Percentiles rank a stretch among this genome's conserved stretches.
phyloP scores from a whole-genome alignment of 2,329 filamentous ascomycete genomes.

The Epichloe hybrida region DNA sequence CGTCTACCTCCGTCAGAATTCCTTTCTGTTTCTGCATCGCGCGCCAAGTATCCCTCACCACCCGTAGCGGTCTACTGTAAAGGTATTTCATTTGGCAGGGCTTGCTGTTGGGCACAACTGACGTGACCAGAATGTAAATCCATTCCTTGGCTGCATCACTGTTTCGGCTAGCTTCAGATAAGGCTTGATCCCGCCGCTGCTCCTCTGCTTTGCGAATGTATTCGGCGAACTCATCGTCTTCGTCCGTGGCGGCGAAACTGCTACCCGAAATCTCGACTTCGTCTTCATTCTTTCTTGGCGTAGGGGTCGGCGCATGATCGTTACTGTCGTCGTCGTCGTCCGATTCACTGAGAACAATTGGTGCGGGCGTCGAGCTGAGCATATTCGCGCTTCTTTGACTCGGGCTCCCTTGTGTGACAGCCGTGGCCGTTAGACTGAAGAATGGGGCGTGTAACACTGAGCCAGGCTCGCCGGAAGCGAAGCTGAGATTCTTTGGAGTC shows the following conservation, averaged over 20 bases:
- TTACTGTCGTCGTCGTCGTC: slow-evolving; percentile 14
- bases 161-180: slow-evolving; percentile 7
- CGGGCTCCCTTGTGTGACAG: not conserved
- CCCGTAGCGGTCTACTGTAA: slow-evolving; percentile 51
- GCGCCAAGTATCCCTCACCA: slow-evolving; percentile 59
- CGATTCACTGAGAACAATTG: slow-evolving; percentile 20
- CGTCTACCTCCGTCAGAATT: slow-evolving; percentile 21
- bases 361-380: not conserved
- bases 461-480: slow-evolving; percentile 5
- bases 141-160: slow-evolving; percentile 11
- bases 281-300: slow-evolving; percentile 8
- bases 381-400: not conserved
- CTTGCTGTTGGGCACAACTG: slow-evolving; percentile 46
- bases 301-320: not conserved
- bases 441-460: slow-evolving; percentile 6
- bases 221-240: slow-evolving; percentile 30
- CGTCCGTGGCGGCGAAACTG: slow-evolving; percentile 12
- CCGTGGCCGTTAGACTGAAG: slow-evolving; percentile 7
- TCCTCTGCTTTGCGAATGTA: slow-evolving; percentile 30
- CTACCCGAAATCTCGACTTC: slow-evolving; percentile 15
- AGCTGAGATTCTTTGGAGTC: slow-evolving; percentile 7
- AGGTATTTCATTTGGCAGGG: slow-evolving; percentile 47
- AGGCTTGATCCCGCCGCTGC: slow-evolving; percentile 14
- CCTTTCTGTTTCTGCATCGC: slow-evolving; percentile 37
- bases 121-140: slow-evolving; percentile 37